Conservation (phyloP, 495 filamentous ascomycete genomes). For the Ascobolus immersus region DNA sequence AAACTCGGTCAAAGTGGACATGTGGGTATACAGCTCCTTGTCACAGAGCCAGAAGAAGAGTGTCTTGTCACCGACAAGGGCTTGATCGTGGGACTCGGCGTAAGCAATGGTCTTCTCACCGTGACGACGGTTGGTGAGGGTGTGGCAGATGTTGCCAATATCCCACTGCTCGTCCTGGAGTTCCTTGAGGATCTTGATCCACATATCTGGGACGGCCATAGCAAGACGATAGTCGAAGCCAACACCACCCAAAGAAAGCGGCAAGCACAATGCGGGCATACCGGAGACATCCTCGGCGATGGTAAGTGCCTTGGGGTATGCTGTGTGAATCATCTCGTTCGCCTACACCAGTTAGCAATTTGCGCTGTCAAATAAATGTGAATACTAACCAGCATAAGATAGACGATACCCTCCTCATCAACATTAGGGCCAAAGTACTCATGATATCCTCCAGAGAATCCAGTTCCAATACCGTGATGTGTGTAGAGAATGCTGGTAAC, state of each 20-base stretch:
- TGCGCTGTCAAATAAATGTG: neutral
- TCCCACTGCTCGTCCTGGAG: constrained; percentile 82
- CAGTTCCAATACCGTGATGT: constrained; percentile 92
- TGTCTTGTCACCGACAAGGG: constrained; percentile 91
- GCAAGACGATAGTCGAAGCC: constrained; percentile 94
- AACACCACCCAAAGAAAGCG: constrained; percentile 62
- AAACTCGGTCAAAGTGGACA: constrained; percentile 60
- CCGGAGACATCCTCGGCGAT: constrained; percentile 94
- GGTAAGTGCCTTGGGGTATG: constrained; percentile 69
- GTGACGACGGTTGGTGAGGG: constrained; percentile 72
- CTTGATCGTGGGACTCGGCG: constrained; percentile 91
- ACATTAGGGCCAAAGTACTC: constrained; percentile 85
- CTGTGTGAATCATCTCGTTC: constrained; percentile 77
- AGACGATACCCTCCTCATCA: constrained; percentile 88
- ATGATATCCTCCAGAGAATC: constrained; percentile 94
- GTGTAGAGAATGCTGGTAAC: constrained; percentile 94
- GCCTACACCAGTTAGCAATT: constrained; percentile 21
- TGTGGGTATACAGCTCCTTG: constrained; percentile 90
- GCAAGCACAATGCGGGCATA: constrained; percentile 82
- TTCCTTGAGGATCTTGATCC: constrained; percentile 95
- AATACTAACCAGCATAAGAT: constrained; percentile 44
- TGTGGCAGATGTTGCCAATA: constrained; percentile 58
- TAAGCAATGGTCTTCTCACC: constrained; percentile 98
- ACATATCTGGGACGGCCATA: constrained; percentile 97
- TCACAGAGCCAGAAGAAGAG: constrained; percentile 97